Percentiles rank a stretch among this genome's conserved stretches.
Conservation (phyloP, 148 eudicot genomes). For the Polygonum aviculare region DNA sequence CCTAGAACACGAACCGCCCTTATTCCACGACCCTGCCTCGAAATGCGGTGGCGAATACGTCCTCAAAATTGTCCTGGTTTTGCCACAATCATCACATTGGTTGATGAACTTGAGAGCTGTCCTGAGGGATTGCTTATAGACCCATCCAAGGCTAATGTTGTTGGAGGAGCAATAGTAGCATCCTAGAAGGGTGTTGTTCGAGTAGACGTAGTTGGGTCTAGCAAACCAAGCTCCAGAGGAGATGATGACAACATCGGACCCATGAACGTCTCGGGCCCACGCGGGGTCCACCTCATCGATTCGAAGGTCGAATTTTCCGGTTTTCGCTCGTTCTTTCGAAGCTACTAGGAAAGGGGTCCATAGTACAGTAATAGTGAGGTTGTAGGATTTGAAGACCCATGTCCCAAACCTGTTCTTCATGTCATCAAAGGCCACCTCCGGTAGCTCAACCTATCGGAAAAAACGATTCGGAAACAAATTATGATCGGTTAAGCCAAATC, state of each 20-base stretch:
- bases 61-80: not conserved
- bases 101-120: not conserved
- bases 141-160: not conserved
- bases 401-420: not conserved
- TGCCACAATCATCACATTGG: not conserved
- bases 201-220: not conserved
- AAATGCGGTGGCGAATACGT: not conserved
- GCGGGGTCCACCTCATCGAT: not conserved
- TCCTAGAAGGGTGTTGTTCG: conserved; percentile 1
- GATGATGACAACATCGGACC: not conserved
- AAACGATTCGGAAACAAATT: not conserved
- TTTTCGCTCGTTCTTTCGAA: not conserved
- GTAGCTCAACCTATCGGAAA: not conserved
- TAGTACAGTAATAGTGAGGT: not conserved
- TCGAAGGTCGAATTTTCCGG: not conserved
- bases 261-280: not conserved
- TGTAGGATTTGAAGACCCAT: not conserved
- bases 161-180: conserved; percentile 1
- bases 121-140: not conserved
- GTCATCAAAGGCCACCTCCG: conserved; percentile 2
- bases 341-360: not conserved
- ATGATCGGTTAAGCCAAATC: not conserved
- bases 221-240: conserved; percentile 8
- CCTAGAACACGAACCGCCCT: not conserved
- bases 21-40: not conserved